phyloP scores from a whole-genome alignment of 2,329 filamentous ascomycete species.

The Nannizziopsis arthrosporioides region DNA sequence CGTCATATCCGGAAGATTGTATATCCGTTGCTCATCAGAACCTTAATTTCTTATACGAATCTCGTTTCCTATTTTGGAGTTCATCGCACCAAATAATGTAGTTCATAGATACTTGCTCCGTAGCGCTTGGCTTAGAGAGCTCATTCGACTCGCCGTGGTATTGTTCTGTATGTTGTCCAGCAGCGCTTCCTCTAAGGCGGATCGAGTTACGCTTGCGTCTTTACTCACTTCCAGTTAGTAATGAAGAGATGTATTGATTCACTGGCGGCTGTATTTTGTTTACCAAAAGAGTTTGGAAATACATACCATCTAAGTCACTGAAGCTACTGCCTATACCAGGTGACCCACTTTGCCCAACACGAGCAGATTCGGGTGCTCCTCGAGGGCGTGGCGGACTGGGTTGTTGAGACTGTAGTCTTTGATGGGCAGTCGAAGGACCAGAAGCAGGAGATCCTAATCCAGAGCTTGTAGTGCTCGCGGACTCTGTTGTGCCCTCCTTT shows the following conservation, averaged over 20 bases:
- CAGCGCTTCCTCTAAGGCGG: conserved; percentile 52
- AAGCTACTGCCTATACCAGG: conserved; percentile 56
- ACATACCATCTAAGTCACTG: conserved; percentile 50
- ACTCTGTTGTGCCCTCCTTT: conserved; percentile 18
- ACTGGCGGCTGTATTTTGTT: no score
- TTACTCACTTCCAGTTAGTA: conserved; percentile 7
- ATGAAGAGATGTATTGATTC: conserved; percentile 4
- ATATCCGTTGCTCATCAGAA: background rate
- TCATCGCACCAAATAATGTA: no score
- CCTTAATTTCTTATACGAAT: no score
- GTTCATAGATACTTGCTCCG: conserved; percentile 41
- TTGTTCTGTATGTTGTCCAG: conserved; percentile 51
- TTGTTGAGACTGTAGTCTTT: conserved; percentile 15
- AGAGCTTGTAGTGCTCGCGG: conserved; percentile 30
- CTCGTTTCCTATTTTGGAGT: no score
- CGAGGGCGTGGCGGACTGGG: conserved; percentile 30
- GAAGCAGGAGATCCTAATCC: conserved; percentile 22
- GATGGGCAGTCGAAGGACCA: conserved; percentile 12
- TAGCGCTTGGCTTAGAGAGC: conserved; percentile 43
- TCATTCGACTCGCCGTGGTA: conserved; percentile 40
- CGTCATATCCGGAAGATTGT: conserved; percentile 1
- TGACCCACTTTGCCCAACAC: conserved; percentile 36
- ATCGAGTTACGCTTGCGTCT: conserved; percentile 54
- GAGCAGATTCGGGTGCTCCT: conserved; percentile 39
- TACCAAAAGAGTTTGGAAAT: background rate